Evolutionary conservation across 2,329 filamentous ascomycete genomes (phyloP).

Genomic region (Fusarium temperatum): DNA sequence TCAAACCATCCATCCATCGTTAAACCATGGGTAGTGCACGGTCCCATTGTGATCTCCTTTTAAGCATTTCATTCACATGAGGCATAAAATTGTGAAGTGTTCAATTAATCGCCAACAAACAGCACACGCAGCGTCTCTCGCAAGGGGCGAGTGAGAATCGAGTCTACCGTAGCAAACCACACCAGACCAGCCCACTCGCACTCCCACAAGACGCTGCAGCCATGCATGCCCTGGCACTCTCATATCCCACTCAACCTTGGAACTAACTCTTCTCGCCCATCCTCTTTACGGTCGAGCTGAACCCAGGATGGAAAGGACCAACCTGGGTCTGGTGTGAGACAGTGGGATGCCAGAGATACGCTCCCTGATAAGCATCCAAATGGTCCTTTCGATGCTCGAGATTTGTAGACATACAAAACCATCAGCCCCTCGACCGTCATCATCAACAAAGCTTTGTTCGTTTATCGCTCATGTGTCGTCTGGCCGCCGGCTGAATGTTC

Average conservation of each 20-base stretch:
- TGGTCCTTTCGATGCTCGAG: not conserved
- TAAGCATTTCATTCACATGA: conserved; percentile 16
- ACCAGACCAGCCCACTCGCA: conserved; percentile 25
- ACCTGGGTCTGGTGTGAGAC: not conserved
- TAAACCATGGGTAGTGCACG: conserved; percentile 11
- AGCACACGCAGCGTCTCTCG: not conserved
- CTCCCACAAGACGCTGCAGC: conserved; percentile 24
- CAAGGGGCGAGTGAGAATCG: not conserved
- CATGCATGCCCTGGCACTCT: conserved; percentile 23
- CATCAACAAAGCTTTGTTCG: not conserved
- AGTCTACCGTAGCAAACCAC: not conserved
- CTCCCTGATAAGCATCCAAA: conserved; percentile 25
- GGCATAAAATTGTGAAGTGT: conserved; percentile 15
- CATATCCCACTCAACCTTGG: conserved; percentile 33
- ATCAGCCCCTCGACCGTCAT: not conserved
- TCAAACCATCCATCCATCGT: not conserved
- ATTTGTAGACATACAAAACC: not conserved
- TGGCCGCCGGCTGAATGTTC: conserved; percentile 10
- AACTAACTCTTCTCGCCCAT: conserved; percentile 24
- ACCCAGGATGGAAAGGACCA: not conserved
- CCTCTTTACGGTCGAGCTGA: conserved; percentile 22
- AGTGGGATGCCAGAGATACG: conserved; percentile 7
- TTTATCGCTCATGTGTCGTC: not conserved
- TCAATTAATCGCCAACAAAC: not conserved
- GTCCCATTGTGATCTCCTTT: conserved; percentile 15